Evolutionary conservation across 345 rosid species (phyloP).

Genomic region (Gossypium stocksii): DNA sequence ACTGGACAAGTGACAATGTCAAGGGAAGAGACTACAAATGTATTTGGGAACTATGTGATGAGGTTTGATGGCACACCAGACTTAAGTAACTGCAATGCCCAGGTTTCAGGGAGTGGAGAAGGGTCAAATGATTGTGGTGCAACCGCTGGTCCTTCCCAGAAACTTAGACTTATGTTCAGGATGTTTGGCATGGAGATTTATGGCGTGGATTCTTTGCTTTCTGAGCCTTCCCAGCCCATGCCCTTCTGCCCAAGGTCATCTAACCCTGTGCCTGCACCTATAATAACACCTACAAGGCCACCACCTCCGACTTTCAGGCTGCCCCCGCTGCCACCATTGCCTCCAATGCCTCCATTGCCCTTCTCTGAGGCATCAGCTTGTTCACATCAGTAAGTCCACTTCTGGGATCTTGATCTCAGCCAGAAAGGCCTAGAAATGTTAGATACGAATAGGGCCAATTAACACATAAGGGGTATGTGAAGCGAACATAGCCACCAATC

Average conservation of each 20-base stretch:
- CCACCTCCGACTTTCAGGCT: constrained; percentile 44
- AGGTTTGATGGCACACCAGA: constrained; percentile 73
- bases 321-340: constrained; percentile 49
- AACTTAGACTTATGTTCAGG: constrained; percentile 45
- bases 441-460: background rate
- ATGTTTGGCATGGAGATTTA: constrained; percentile 56
- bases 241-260: constrained; percentile 49
- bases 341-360: constrained; percentile 50
- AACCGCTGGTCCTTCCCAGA: constrained; percentile 59
- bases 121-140: constrained; percentile 41
- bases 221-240: constrained; percentile 69
- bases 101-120: constrained; percentile 45
- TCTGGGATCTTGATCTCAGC: background rate
- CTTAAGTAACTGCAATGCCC: constrained; percentile 65
- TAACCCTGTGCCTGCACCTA: constrained; percentile 38
- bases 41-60: constrained; percentile 67
- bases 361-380: constrained; percentile 74
- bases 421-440: background rate
- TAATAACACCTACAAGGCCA: constrained; percentile 18
- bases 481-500: background rate
- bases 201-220: constrained; percentile 49
- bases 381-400: constrained; percentile 58
- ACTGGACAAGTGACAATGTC: constrained; percentile 57
- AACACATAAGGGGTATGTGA: background rate
- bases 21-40: constrained; percentile 66